Evolutionary conservation across 352 stramenopile genomes (phyloP), one percentile per base, ranked within the genome.

Genomic region (Pythium pectinolyticum): DNA sequence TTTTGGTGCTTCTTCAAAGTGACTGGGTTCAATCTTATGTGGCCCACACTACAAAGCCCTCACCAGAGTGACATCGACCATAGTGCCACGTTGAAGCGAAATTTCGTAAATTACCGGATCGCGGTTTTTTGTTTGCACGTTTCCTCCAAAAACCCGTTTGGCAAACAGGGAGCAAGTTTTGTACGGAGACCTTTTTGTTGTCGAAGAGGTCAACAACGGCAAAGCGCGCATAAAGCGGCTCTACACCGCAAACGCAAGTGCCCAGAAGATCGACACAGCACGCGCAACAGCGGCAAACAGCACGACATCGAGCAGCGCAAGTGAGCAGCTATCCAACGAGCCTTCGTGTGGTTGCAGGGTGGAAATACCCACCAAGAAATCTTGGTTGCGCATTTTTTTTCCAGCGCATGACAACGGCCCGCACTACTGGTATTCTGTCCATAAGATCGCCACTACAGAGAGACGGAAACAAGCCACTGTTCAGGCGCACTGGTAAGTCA

Each of bases 121-220:
- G 48, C n/a, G 27, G 48, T 55, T 55, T 55, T 55, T 55, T 48
- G 4, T 48, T 48, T 48, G 40, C 40, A 48, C 22, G 19, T 28
- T 61, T 32, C 19, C 40, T 61, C 39, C 40, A n/a, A 61, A 61
- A 61, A 20, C 53, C 53, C 37, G 34, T 61, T 52, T 61, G 22
- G 53, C 15, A 39, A 50, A 22, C 20, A 61, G 53, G 39, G 24
- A 58, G 30, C n/a, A 45, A 30, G 47, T 50, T 51, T 61, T 20
- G 49, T 41, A 30, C 9, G 7, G 37, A 58, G 52, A 60, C 24
- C 7, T n/a, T 28, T n/a, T 32, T 48, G 24, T 39, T n/a, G 52
- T n/a, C 14, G 50, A 59, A 59, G 37, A 37, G 52, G 25, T 22
- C 40, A 48, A 30, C 39, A n/a, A 46, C 4, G 15, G 3, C 40